Base-by-base conservation (phyloP, 768 basidiomycete species). In the Phaeotremella skinneri region DNA sequence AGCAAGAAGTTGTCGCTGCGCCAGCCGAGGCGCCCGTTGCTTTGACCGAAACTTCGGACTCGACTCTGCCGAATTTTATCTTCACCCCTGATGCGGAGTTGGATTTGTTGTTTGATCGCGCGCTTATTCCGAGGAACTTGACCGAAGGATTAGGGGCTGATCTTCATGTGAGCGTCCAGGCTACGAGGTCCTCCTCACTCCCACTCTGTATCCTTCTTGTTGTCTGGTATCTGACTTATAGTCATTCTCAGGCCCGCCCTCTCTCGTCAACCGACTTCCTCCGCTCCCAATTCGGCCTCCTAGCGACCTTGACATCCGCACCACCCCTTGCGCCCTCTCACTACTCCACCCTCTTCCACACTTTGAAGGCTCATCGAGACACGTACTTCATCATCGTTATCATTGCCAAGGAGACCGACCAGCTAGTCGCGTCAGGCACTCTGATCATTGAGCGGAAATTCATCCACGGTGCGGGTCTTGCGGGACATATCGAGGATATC, bases 401-500 rank as follows among this genome's bases (percentile, higher is more conserved):
- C 72, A 79, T 94, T 61, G 83, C 86, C 77, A 84, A 85, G 57
- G 71, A 80, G 20, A 83, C 85, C 1, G 91, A 94, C 80, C 79
- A 79, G 60, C 85, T 99, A 70, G 87, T 93, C 52, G 94, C 82
- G 29, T 85, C 87, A 26, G 94, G 92, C 25, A 83, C 85, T 9
- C 80, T 96, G 54, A 85, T 98, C 74, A 78, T 97, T 62, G 94
- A 99, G 79, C 87, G 87, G 80, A 98, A 99, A 80, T 94, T 96
- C 82, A 81, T 92, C 51, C 84, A 91, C 51, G 85, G 83, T 1
- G 80, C 89, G 13, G 89, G 90, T 20, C 82, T 81, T 63, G 88
- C 91, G 11, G 96, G 92, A 0, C 94, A 99, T 73, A 90, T 99
- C 61, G 96, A 99, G 78, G 94, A 99, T 76, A 96, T 99, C 60